Evolutionary conservation across 1,139 yeast species (phyloP).

Genomic region (Lodderomyces parapsilosis): DNA sequence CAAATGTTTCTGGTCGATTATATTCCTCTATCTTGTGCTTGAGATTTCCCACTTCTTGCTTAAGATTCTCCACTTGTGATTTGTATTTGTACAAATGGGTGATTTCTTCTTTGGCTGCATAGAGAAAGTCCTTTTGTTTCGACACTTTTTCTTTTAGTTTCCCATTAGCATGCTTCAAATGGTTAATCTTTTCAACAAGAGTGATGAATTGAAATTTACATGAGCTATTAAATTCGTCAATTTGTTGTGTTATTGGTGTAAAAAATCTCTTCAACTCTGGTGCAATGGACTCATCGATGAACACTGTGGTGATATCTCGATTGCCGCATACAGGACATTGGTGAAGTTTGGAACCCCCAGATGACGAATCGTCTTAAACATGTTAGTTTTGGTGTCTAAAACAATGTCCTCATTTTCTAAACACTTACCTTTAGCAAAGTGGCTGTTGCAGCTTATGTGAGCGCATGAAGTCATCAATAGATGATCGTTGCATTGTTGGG

Average conservation of each 20-base stretch:
- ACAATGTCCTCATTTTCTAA: neutral
- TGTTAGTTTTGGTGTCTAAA: neutral
- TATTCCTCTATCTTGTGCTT: conserved; percentile 7
- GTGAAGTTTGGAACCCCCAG: neutral
- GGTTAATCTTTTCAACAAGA: conserved; percentile 13
- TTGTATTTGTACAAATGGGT: conserved; percentile 14
- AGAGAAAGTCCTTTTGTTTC: conserved; percentile 16
- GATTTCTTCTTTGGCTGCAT: conserved; percentile 20
- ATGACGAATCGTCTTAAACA: neutral
- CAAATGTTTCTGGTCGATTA: conserved; percentile 10
- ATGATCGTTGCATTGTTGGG: conserved; percentile 2
- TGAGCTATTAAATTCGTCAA: conserved; percentile 16
- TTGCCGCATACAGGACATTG: conserved; percentile 18
- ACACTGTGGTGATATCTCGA: conserved; percentile 14
- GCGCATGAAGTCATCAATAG: conserved; percentile 26
- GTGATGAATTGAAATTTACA: conserved; percentile 18
- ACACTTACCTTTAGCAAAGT: conserved; percentile 15
- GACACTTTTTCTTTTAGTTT: conserved; percentile 14
- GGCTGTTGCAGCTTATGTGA: conserved; percentile 22
- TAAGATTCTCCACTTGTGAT: conserved; percentile 10
- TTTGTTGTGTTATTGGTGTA: conserved; percentile 17
- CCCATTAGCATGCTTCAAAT: conserved; percentile 9
- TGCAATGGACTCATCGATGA: conserved; percentile 15
- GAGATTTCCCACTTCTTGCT: conserved; percentile 7
- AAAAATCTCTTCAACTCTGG: conserved; percentile 17